Evolutionary conservation across 495 filamentous ascomycete species (phyloP).

Genomic region (Hypoxylon trugodes): DNA sequence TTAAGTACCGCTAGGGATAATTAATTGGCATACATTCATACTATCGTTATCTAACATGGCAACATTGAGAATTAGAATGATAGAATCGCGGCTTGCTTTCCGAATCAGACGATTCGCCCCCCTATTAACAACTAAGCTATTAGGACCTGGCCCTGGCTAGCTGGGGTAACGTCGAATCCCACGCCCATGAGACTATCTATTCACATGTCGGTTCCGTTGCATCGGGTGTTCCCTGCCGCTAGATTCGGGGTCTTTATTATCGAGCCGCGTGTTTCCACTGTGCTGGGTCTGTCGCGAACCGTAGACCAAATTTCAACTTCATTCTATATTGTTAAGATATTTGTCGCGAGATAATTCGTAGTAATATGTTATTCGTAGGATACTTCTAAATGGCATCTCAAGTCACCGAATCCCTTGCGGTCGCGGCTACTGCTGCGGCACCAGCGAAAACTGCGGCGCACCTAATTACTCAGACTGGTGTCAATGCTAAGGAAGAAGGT

Average conservation of each 20-base stretch:
- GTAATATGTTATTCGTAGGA: background rate
- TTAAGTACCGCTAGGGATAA: conserved; percentile 7
- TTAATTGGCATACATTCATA: background rate
- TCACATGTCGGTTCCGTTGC: conserved; percentile 1
- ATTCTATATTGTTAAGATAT: too few relatives aligned
- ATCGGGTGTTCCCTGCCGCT: conserved; percentile 1
- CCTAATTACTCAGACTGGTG: background rate
- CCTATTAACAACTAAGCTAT: background rate
- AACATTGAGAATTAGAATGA: conserved; percentile 23
- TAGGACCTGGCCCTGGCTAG: background rate
- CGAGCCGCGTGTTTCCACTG: conserved; percentile 1
- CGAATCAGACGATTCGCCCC: conserved; percentile 11
- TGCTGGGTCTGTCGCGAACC: background rate
- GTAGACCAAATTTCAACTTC: too few relatives aligned
- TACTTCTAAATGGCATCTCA: conserved; percentile 19
- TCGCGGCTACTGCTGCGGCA: conserved; percentile 3
- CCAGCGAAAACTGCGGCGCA: conserved; percentile 19
- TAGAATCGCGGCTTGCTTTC: conserved; percentile 24
- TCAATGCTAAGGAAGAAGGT: conserved; percentile 6
- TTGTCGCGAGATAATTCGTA: background rate
- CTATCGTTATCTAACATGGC: conserved; percentile 19
- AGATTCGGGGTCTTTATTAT: conserved; percentile 6
- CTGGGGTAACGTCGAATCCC: background rate
- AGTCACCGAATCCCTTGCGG: conserved; percentile 23
- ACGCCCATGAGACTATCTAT: background rate